Evolutionary conservation across 208 protist genomes (phyloP), one percentile per base, ranked within the genome.

Genomic region (Crithidia mellificae): DNA sequence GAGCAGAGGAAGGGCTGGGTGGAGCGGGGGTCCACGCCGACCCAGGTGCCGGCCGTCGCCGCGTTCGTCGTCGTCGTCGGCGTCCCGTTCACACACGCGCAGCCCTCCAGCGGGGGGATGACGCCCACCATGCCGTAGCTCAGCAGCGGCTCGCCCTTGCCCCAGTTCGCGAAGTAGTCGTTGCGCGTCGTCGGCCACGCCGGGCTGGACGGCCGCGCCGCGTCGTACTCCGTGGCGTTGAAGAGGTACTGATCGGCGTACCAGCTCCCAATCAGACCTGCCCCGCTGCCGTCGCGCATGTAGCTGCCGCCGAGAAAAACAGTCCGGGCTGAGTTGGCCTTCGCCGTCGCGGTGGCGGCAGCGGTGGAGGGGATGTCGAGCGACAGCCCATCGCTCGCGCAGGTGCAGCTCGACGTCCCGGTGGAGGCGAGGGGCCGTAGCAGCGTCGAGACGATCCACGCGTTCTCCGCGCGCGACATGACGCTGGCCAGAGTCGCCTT

Each of bases 1-100:
- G 81, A 71, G 70, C 87, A 90, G 5, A 93, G 56, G 57, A 85
- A 93, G 4, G 87, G 81, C 62, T 83, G 69, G 7, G 72, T 74
- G 46, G 66, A 30, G 38, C 81, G 76, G 36, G 79, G 87, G 67
- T 83, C 79, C 32, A 69, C 66, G 17, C 76, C 72, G 19, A 77
- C 55, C 83, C 87, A 92, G 46, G 32, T 29, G 8, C 77, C 78
- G 7, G 67, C 75, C 17, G 30, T 27, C 50, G 55, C 12, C 15
- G 24, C 30, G 20, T 51, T 9, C 8, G 72, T 41, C 2, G 22
- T 44, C 27, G n/a, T 38, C 38, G 34, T 22, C 20, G 29, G 17
- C 41, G 47, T 27, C 15, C 8, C 50, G 22, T n/a, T 20, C 19
- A 30, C 39, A 32, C 47, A 59, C 27, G 8, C 34, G 64, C 55